phyloP scores from a whole-genome alignment of 139 green algal species.

The Spirogloea muscicola region DNA sequence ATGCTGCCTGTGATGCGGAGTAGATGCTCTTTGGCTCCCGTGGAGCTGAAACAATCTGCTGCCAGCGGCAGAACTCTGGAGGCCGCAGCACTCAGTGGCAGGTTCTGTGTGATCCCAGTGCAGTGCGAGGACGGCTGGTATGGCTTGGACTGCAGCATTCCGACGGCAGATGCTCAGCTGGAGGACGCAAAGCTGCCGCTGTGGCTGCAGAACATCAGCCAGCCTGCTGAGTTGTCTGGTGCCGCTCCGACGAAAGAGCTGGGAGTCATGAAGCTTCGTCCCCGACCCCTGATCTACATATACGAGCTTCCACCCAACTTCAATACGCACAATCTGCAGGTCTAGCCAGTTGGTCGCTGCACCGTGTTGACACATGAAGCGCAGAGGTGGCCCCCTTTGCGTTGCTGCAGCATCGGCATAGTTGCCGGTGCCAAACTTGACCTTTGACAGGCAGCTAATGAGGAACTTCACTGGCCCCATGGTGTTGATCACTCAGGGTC shows the following conservation, averaged over 20 bases:
- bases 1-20: not conserved
- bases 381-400: no score
- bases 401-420: no score
- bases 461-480: no score
- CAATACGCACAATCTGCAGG: slow-evolving; percentile 5
- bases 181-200: no score
- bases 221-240: no score
- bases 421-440: no score
- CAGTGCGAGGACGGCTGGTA: slow-evolving; percentile 17
- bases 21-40: not conserved
- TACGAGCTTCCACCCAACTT: slow-evolving; percentile 26
- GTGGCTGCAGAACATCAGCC: no score
- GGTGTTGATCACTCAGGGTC: slow-evolving; percentile 15
- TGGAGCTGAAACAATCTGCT: not conserved
- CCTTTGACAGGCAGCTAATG: no score
- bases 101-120: not conserved
- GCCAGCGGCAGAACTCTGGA: not conserved
- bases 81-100: not conserved
- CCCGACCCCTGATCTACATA: slow-evolving; percentile 19
- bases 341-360: not conserved
- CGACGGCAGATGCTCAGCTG: no score
- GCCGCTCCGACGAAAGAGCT: no score
- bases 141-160: slow-evolving; percentile 14
- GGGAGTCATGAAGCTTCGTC: no score
- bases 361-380: no score